Evolutionary conservation across 148 eudicot genomes (phyloP), one percentile per base, ranked within the genome.

Genomic region (Rhododendron ovatum): DNA sequence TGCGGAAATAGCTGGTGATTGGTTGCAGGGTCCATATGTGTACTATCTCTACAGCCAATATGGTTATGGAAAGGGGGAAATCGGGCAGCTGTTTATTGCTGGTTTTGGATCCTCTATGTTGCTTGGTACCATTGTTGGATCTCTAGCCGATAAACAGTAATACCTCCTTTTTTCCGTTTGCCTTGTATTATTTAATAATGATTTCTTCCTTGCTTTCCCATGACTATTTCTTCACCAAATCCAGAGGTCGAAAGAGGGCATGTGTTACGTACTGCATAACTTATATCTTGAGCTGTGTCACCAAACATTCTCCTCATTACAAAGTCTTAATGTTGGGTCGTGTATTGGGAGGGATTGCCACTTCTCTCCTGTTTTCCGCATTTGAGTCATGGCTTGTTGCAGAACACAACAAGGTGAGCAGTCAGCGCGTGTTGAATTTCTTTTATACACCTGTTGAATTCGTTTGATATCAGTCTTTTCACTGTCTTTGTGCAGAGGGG

Each of bases 381-480:
- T 95, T 94, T 86, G 98, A 95, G 86, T 95, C 96, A 63, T 95
- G 98, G 98, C 91, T 95, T 88, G 98, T 95, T 86, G 98, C 96
- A 37, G 97, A 95, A 89, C 98, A 95, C 89, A 92, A 92, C 87
- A 95, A 94, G 98, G 98, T 95, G 86, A 84, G 84, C 5, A 39
- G 69, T 73, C 71, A 13, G 39, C 2, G 12, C 50, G 28, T 43
- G 2, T 47, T 47, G 50, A 47, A 47, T 65, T 78, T 75, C 28
- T 22, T 9, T 53, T 81, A 2, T 30, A 33, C 53, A n/a, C 57
- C 48, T 78, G 15, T 24, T 78, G 53, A 22, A 45, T 78, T n/a
- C 53, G 45, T 37, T 45, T 10, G n/a, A n/a, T 75, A 47, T 37
- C 4, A 85, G 57, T 88, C 71, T 84, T 50, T 80, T 81, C 5